Conservation (phyloP, 1,139 yeast species). For the Yamadazyma friedrichii region DNA sequence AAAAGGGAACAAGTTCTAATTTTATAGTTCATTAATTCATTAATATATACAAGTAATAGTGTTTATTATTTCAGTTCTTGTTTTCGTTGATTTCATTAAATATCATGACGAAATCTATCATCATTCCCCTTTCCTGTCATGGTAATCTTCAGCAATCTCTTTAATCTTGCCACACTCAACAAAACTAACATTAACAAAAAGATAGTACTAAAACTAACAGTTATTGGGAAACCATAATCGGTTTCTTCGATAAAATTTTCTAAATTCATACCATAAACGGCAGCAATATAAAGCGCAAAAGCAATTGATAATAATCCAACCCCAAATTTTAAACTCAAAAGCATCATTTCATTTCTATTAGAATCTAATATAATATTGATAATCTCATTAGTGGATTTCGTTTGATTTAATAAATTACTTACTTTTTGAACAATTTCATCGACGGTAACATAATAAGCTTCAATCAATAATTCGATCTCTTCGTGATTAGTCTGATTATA, state of each 20-base stretch:
- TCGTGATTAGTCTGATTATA: slow-evolving; percentile 32
- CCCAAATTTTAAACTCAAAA: slow-evolving; percentile 42
- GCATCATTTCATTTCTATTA: slow-evolving; percentile 48
- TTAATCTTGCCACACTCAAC: slow-evolving; percentile 30
- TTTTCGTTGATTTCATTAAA: background rate
- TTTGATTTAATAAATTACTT: slow-evolving; percentile 39
- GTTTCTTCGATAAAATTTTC: slow-evolving; percentile 87
- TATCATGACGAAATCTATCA: slow-evolving; percentile 1
- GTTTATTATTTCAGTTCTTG: background rate
- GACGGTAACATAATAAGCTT: slow-evolving; percentile 42
- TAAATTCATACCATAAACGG: slow-evolving; percentile 68
- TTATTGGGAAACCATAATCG: slow-evolving; percentile 42
- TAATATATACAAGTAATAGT: slow-evolving; percentile 5
- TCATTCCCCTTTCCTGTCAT: slow-evolving; percentile 32
- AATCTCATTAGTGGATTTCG: slow-evolving; percentile 47
- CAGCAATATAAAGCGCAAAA: slow-evolving; percentile 37
- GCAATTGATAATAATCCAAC: slow-evolving; percentile 44
- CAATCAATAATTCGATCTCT: slow-evolving; percentile 44
- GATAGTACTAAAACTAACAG: slow-evolving; percentile 28
- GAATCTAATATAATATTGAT: slow-evolving; percentile 47
- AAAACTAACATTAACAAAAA: slow-evolving; percentile 25
- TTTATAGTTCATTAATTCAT: slow-evolving; percentile 1
- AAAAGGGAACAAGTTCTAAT: background rate
- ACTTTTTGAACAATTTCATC: slow-evolving; percentile 49
- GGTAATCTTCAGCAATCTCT: slow-evolving; percentile 37